A percentile compares a stretch with the other conserved stretches of the same genome.
phyloP scores from a whole-genome alignment of 1,139 yeast species.

The Spathaspora sp. region DNA sequence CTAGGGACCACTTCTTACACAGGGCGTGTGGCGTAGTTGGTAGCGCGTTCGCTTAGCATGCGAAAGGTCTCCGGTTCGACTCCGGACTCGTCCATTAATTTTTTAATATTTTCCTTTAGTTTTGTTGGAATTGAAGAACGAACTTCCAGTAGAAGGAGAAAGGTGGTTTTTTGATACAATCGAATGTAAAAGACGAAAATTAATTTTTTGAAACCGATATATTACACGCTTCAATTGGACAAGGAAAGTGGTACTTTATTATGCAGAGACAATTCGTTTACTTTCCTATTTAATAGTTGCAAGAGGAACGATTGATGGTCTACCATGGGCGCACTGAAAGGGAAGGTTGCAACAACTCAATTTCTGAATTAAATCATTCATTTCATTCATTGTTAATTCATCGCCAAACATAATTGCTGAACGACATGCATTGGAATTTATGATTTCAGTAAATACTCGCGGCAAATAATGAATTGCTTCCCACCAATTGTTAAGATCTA shows the following conservation, averaged over 20 bases:
- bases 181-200: no score
- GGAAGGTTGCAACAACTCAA: constrained; percentile 58
- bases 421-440: constrained; percentile 70
- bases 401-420: constrained; percentile 77
- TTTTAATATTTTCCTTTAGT: constrained; percentile 14
- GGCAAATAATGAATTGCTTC: constrained; percentile 38
- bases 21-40: constrained; percentile 74
- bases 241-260: not conserved
- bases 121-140: not conserved
- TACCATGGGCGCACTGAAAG: constrained; percentile 84
- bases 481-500: constrained; percentile 17
- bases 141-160: no score
- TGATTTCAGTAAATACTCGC: constrained; percentile 41
- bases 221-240: no score
- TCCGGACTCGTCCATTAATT: constrained; percentile 62
- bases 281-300: constrained; percentile 13
- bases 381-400: constrained; percentile 38
- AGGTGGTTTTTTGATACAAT: no score
- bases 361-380: constrained; percentile 39
- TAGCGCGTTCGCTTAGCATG: constrained; percentile 72
- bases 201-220: no score
- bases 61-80: constrained; percentile 67
- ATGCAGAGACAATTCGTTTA: not conserved
- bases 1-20: constrained; percentile 59
- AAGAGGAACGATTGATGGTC: constrained; percentile 72